A percentile compares a stretch with the other conserved stretches of the same genome.
Conservation (phyloP, 75 land plant species). For the Sequoiadendron giganteum region DNA sequence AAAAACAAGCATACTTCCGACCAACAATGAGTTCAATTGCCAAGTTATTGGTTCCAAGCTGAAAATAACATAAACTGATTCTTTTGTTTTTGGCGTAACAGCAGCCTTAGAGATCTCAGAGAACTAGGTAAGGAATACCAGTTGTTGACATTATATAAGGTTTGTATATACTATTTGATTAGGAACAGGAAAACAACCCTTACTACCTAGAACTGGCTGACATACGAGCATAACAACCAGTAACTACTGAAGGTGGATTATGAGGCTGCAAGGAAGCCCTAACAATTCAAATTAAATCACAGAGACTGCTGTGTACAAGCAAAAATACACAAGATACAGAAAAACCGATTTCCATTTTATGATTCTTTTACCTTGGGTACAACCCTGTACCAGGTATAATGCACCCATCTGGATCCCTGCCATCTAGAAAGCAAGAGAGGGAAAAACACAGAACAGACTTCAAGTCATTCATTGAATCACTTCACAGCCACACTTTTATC, state of each 20-base stretch:
- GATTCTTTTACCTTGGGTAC: not conserved
- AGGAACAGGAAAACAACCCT: not conserved
- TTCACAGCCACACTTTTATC: not conserved
- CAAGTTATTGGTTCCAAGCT: not conserved
- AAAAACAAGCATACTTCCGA: no score
- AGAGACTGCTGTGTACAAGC: not conserved
- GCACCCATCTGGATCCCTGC: not conserved
- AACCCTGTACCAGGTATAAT: not conserved
- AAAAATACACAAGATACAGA: not conserved
- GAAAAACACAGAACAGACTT: not conserved
- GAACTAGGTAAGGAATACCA: not conserved
- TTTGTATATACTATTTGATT: not conserved
- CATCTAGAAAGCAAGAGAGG: not conserved
- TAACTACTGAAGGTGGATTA: not conserved
- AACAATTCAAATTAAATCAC: not conserved
- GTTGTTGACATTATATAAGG: not conserved
- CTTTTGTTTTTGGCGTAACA: not conserved
- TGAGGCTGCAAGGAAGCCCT: not conserved
- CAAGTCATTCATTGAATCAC: not conserved
- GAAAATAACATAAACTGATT: not conserved
- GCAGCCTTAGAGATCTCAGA: not conserved
- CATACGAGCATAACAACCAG: not conserved
- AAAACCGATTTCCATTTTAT: not conserved
- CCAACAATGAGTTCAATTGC: no score
- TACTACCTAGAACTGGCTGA: not conserved